phyloP scores from a whole-genome alignment of 768 basidiomycete species.

The Termitomyces sp. region DNA sequence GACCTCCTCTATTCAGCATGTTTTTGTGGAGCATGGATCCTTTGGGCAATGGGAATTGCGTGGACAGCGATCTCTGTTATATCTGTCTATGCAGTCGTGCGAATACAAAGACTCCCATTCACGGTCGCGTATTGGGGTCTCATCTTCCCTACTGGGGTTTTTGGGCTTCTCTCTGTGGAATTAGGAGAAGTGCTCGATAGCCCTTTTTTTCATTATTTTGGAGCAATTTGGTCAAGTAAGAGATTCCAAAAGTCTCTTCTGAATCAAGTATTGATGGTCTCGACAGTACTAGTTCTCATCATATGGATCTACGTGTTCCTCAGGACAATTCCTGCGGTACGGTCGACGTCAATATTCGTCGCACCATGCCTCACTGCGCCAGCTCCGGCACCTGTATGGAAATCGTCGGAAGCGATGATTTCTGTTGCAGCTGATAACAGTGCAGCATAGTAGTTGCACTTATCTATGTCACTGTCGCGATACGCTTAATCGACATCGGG shows the following conservation, averaged over 20 bases:
- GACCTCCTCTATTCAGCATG: slow-evolving; percentile 39
- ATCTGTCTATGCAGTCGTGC: slow-evolving; percentile 32
- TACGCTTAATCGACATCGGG: no score
- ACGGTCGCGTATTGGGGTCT: slow-evolving; percentile 51
- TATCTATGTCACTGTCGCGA: neutral
- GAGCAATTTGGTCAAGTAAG: slow-evolving; percentile 51
- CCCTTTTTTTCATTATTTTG: slow-evolving; percentile 47
- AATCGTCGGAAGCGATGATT: neutral
- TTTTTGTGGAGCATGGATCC: slow-evolving; percentile 41
- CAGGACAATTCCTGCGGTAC: slow-evolving; percentile 40
- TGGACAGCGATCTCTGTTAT: slow-evolving; percentile 46
- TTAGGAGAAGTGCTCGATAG: slow-evolving; percentile 47
- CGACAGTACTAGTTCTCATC: slow-evolving; percentile 34
- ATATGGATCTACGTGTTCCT: slow-evolving; percentile 40
- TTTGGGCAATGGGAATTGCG: slow-evolving; percentile 55
- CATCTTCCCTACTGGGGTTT: slow-evolving; percentile 55
- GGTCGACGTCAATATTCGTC: slow-evolving; percentile 44
- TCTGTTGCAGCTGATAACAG: neutral
- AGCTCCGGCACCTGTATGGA: neutral
- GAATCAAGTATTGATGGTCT: neutral
- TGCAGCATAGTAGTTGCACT: neutral
- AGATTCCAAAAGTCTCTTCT: neutral
- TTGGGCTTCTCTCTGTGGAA: slow-evolving; percentile 45
- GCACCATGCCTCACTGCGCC: slow-evolving; percentile 35
- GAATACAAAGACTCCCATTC: slow-evolving; percentile 35